phyloP scores from a whole-genome alignment of 2,329 filamentous ascomycete species.

The Penicillium digitatum region DNA sequence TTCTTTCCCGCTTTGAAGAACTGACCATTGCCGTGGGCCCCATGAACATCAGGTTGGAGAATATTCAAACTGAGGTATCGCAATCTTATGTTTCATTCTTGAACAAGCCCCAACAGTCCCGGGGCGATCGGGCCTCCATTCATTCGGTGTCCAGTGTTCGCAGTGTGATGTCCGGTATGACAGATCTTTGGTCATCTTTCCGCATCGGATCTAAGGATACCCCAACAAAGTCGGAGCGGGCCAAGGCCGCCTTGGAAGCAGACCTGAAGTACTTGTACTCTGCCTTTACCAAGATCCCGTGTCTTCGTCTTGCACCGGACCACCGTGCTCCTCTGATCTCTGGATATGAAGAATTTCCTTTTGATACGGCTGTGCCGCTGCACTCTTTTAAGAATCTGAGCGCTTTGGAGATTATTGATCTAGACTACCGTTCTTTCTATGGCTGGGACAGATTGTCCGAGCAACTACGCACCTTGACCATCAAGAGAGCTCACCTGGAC shows the following conservation, averaged over 20 bases:
- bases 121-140: conserved; percentile 84
- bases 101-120: conserved; percentile 73
- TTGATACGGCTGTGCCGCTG: conserved; percentile 94
- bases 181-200: conserved; percentile 83
- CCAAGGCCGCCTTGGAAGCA: conserved; percentile 76
- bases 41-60: conserved; percentile 94
- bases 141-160: conserved; percentile 94
- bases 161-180: conserved; percentile 97
- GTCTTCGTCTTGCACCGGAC: conserved; percentile 83
- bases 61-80: conserved; percentile 80
- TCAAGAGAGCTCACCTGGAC: conserved; percentile 83
- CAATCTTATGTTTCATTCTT: conserved; percentile 94
- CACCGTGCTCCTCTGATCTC: conserved; percentile 84
- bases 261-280: conserved; percentile 97
- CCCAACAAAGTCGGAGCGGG: conserved; percentile 78
- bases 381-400: conserved; percentile 96
- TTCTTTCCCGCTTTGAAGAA: conserved; percentile 92
- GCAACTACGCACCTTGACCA: conserved; percentile 79
- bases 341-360: conserved; percentile 95
- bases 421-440: conserved; percentile 95
- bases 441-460: conserved; percentile 94
- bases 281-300: conserved; percentile 96
- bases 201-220: conserved; percentile 76
- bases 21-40: conserved; percentile 84
- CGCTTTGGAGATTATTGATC: conserved; percentile 86